Base-by-base conservation (phyloP, 1,284 basidiomycete genomes). In the Cryptococcus floricola region DNA sequence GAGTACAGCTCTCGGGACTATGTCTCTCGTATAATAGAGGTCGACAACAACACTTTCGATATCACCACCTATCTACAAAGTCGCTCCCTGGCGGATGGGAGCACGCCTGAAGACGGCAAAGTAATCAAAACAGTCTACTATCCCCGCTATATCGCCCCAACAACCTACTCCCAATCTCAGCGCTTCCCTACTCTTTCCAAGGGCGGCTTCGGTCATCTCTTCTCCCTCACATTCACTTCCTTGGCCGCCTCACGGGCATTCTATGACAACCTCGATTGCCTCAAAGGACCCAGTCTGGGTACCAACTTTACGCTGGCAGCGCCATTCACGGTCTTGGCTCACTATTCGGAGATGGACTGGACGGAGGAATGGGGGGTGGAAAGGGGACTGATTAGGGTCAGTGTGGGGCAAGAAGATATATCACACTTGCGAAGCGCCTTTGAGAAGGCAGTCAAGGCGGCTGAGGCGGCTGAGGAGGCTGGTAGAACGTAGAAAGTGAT, bases 1-100 rank as follows among this genome's bases (percentile, higher is more conserved):
- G 95, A 98, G 75, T 87, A 94, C 64, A 98, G 98, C 78, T 96
- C 92, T 23, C 89, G 95, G 50, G 87, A 97, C 78, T 97, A 97
- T 80, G 80, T 82, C 50, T 79, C 80, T 9, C 88, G 95, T 53
- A 83, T 94, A 62, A 81, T 81, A 55, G 74, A 81, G 54, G 91
- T 97, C 74, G 91, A 98, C 75, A 74, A 77, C 50, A 98, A 96
- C 73, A 82, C 94, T 2, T 86, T 88, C 70, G 84, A 84, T 27
- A 80, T 96, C 48, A 93, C 91, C 68, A 85, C 87, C 55, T 85
- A 87, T 70, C 80, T 98, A n/a, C 82, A 80, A 56, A 79, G 82
- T 7, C 83, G 81, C 48, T 87, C 87, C 4, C 58, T 81, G 38
- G 57, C 60, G 14, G 53, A 75, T 50, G 49, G 63, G 42, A 54